Conservation (phyloP, 2,329 filamentous ascomycete species). For the Sphaceloma murrayae region DNA sequence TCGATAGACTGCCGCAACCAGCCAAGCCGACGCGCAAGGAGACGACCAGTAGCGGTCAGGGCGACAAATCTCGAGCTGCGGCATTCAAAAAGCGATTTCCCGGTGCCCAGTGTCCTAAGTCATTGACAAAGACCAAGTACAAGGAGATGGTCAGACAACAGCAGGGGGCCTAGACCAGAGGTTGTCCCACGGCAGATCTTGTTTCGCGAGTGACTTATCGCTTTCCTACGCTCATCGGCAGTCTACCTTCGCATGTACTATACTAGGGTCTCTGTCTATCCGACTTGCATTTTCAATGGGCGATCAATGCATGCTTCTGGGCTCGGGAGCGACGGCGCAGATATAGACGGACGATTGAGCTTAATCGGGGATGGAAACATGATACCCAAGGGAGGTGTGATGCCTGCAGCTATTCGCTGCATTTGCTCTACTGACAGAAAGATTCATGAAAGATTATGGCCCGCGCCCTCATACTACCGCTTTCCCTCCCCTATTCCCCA, state of each 20-base stretch:
- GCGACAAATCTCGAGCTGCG: neutral
- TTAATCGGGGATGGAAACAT: neutral
- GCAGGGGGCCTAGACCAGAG: neutral
- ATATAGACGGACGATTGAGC: neutral
- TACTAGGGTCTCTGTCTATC: neutral
- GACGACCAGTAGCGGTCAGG: neutral
- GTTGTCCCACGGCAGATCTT: neutral
- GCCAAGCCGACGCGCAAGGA: no score
- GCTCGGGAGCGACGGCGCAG: conserved; percentile 1
- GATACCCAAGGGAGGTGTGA: conserved; percentile 10
- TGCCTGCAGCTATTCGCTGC: neutral
- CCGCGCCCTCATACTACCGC: neutral
- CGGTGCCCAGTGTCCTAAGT: neutral
- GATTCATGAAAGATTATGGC: conserved; percentile 12
- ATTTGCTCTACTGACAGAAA: conserved; percentile 8
- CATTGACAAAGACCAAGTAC: neutral
- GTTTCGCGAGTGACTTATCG: no score
- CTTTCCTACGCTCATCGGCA: neutral
- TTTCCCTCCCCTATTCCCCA: neutral
- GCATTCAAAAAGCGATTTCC: conserved; percentile 10
- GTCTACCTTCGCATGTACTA: neutral
- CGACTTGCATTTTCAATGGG: no score
- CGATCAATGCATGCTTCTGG: neutral
- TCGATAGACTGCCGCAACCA: neutral
- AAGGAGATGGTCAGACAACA: neutral